Conservation (phyloP, 192 early-diverging fungal genomes). For the Coemansia sp. region DNA sequence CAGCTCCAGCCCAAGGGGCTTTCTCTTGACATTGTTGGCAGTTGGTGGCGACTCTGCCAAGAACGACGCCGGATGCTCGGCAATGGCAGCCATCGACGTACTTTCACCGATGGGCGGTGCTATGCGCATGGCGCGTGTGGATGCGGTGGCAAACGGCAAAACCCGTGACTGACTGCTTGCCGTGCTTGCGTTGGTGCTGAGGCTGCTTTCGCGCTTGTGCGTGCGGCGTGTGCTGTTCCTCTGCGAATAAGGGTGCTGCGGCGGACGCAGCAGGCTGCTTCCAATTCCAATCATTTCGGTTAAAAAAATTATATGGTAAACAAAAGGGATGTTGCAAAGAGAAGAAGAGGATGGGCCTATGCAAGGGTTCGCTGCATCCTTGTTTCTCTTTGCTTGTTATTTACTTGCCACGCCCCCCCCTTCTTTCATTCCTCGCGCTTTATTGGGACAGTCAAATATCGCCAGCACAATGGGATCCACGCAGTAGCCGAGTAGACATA, state of each 20-base stretch:
- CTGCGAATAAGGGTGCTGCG: neutral
- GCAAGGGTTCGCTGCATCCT: neutral
- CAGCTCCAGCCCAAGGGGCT: neutral
- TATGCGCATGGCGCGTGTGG: constrained; percentile 14
- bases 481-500: too few relatives aligned
- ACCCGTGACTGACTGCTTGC: constrained; percentile 43
- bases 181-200: constrained; percentile 42
- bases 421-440: neutral
- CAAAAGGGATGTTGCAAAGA: neutral
- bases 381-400: constrained; percentile 9
- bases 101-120: neutral
- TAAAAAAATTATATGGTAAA: neutral
- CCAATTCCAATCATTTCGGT: constrained; percentile 1
- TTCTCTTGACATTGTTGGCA: neutral
- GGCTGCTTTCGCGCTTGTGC: constrained; percentile 44
- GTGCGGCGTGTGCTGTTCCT: neutral
- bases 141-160: constrained; percentile 45
- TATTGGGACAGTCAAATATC: too few relatives aligned
- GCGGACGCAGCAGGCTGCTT: neutral
- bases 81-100: constrained; percentile 11
- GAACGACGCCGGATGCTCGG: constrained; percentile 11
- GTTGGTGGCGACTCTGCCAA: neutral
- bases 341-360: neutral
- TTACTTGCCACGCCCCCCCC: neutral
- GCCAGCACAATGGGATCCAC: too few relatives aligned